A percentile compares a stretch with the other conserved stretches of the same genome.
Conservation (phyloP, 2,329 filamentous ascomycete species). For the Botrytis fragariae region DNA sequence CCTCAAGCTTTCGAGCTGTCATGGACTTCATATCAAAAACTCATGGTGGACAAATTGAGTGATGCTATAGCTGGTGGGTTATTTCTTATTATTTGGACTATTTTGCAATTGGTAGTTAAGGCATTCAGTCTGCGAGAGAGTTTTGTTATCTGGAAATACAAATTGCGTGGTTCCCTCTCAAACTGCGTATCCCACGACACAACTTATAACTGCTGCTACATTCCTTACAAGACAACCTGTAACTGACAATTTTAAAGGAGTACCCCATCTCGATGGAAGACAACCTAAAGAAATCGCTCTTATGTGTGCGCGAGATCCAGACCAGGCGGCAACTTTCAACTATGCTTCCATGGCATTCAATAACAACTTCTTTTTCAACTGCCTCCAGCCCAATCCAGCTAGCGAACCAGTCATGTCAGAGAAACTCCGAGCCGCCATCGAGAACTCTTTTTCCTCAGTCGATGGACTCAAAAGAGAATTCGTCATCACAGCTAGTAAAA, state of each 20-base stretch:
- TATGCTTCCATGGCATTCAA: conserved; percentile 95
- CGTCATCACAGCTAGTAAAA: conserved; percentile 74
- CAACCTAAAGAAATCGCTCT: conserved; percentile 64
- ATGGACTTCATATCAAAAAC: conserved; percentile 78
- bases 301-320: conserved; percentile 74
- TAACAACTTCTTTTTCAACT: conserved; percentile 78
- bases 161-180: background rate
- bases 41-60: conserved; percentile 76
- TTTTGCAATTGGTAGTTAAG: background rate
- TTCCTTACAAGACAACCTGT: background rate
- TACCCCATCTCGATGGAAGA: conserved; percentile 14
- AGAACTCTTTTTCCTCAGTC: conserved; percentile 73
- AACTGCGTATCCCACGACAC: background rate
- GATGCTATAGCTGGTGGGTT: conserved; percentile 65
- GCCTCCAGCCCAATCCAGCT: conserved; percentile 46
- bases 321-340: conserved; percentile 82
- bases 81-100: background rate
- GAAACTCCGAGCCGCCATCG: conserved; percentile 58
- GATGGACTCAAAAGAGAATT: conserved; percentile 80
- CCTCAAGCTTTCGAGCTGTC: conserved; percentile 68
- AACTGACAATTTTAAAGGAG: conserved; percentile 1
- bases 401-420: conserved; percentile 48
- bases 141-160: background rate
- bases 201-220: background rate
- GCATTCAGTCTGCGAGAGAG: background rate